Conservation (phyloP, 306 rosid species). For the Vigna angularis region DNA sequence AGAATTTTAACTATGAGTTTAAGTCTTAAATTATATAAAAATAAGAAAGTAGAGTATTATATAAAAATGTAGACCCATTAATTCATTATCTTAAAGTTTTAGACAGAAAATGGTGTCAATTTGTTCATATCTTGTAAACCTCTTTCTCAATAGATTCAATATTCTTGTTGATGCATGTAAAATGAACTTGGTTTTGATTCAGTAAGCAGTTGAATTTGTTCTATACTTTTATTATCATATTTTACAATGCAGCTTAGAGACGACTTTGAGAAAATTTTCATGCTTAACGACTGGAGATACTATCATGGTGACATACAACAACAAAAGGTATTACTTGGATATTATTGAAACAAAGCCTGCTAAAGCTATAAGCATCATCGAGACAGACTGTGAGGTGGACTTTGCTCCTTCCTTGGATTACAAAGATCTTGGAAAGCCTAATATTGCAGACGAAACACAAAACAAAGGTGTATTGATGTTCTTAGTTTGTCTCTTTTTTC, state of each 20-base stretch:
- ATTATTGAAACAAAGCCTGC: slow-evolving; percentile 87
- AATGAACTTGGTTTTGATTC: too few species aligned
- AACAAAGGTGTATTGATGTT: slow-evolving; percentile 56
- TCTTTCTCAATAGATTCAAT: too few species aligned
- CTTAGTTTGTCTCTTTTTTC: not conserved
- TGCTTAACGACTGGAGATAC: slow-evolving; percentile 94
- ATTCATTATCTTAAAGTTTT: too few species aligned
- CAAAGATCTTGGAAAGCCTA: slow-evolving; percentile 73
- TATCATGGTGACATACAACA: slow-evolving; percentile 96
- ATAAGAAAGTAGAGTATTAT: too few species aligned
- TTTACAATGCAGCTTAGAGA: slow-evolving; percentile 74
- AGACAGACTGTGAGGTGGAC: slow-evolving; percentile 98
- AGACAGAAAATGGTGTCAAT: fast-evolving
- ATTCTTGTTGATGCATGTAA: too few species aligned
- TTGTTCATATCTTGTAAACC: too few species aligned
- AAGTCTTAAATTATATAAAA: too few species aligned
- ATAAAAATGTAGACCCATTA: too few species aligned
- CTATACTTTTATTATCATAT: not conserved
- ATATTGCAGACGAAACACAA: slow-evolving; percentile 57
- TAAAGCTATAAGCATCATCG: slow-evolving; percentile 85
- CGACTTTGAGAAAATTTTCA: slow-evolving; percentile 88
- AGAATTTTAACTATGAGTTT: too few species aligned
- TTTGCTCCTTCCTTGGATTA: slow-evolving; percentile 97
- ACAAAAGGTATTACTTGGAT: slow-evolving; percentile 91
- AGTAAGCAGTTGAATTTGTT: too few species aligned